phyloP scores from a whole-genome alignment of 2,329 filamentous ascomycete species.

The Cladosporium sp. region DNA sequence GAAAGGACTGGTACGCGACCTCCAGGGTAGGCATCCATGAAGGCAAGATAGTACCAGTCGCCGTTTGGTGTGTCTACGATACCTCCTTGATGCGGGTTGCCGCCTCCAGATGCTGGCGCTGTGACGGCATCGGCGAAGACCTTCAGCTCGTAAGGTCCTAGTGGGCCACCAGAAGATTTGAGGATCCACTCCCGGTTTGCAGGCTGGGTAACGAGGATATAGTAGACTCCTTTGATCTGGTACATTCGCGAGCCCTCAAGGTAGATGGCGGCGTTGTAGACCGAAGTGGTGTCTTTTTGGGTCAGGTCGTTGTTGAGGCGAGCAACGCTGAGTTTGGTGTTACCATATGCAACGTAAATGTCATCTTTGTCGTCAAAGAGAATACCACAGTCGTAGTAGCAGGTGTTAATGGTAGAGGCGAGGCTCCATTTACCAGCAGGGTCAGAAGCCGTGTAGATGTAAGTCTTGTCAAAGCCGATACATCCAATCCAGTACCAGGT shows the following conservation, averaged over 20 bases:
- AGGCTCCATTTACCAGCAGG: conserved; percentile 44
- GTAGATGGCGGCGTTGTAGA: conserved; percentile 39
- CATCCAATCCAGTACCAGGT: conserved; percentile 58
- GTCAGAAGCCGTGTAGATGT: conserved; percentile 48
- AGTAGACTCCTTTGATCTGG: conserved; percentile 54
- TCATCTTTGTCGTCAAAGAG: conserved; percentile 57
- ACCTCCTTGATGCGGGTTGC: conserved; percentile 49
- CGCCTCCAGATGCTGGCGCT: conserved; percentile 28
- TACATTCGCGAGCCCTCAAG: conserved; percentile 55
- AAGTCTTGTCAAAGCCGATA: conserved; percentile 48
- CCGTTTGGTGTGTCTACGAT: conserved; percentile 50
- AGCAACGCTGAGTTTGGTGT: conserved; percentile 46
- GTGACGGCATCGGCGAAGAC: conserved; percentile 37
- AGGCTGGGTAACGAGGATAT: conserved; percentile 49
- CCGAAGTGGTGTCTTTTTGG: conserved; percentile 41
- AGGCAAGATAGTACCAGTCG: conserved; percentile 58
- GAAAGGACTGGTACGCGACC: conserved; percentile 57
- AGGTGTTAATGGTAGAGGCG: conserved; percentile 37
- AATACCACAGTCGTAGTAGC: conserved; percentile 57
- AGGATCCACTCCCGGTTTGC: conserved; percentile 47
- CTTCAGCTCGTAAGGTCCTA: conserved; percentile 50
- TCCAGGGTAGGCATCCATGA: conserved; percentile 53
- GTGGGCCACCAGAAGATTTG: conserved; percentile 44
- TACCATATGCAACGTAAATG: conserved; percentile 56
- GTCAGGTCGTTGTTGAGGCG: conserved; percentile 47